Evolutionary conservation across 2,329 filamentous ascomycete genomes (phyloP), one percentile per base, ranked within the genome.

Genomic region (Ophiosphaerella herpotricha): DNA sequence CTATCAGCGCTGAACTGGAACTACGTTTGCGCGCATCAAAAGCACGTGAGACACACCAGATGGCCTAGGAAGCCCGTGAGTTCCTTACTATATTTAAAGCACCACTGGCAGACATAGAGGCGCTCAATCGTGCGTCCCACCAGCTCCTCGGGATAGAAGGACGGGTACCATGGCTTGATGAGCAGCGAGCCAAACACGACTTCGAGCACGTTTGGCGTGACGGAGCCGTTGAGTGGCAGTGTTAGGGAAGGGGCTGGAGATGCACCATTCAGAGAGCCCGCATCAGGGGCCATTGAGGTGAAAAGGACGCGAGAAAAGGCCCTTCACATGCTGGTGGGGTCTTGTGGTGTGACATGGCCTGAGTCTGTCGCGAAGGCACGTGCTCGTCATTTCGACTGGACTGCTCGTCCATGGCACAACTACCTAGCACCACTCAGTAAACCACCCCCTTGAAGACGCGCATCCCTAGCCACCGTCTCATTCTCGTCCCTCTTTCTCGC

Each of bases 91-190:
- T 99, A 99, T 69, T 92, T 93, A 80, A 97, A 97, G 77, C 94
- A 99, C 79, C 85, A 88, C 31, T 90, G 88, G 69, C 94, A 99
- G 31, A 97, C 89, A 63, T 92, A 95, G 7, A 97, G 77, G 48
- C 86, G 68, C 23, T 80, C 77, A 12, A 73, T 61, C 46, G 70
- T 69, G 43, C 73, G 58, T 26, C 76, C 77, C 11, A 80, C 71
- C 6, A 80, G 64, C 58, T 91, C 78, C 83, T 96, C 79, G 5
- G 85, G 75, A 72, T 97, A 96, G 73, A 92, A 94, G 13, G 90
- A 95, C 7, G 91, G 90, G 72, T 94, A 97, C 91, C 92, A 96
- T 2, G 92, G 89, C 63, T 87, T 86, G 76, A 97, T 95, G 63
- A 86, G 85, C 29, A 94, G 80, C 63, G 91, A 85, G 4, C 92